These are phyloP conservation scores for Pseudogymnoascus sp. DNA, from an alignment of 2,329 filamentous ascomycete species.

Conservation along the genomic window DNA sequence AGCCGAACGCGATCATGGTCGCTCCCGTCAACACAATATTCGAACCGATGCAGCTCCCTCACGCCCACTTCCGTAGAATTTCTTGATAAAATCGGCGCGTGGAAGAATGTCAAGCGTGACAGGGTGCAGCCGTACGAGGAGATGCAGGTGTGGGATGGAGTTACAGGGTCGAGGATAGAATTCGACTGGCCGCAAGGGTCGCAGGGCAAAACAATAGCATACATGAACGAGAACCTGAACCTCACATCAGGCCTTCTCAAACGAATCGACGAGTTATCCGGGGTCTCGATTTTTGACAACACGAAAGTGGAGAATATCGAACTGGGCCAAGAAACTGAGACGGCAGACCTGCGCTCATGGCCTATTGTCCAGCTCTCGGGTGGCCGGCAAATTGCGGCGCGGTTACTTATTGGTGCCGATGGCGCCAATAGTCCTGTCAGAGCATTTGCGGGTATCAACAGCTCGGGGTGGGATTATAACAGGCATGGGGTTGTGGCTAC, in stretches of 20 bases:
- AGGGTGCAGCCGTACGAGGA: slow-evolving; percentile 84
- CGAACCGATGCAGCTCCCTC: slow-evolving; percentile 91
- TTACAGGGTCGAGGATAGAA: slow-evolving; percentile 77
- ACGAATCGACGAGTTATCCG: slow-evolving; percentile 61
- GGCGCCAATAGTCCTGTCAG: slow-evolving; percentile 92
- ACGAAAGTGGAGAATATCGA: slow-evolving; percentile 73
- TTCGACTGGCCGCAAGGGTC: slow-evolving; percentile 63
- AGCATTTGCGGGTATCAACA: slow-evolving; percentile 76
- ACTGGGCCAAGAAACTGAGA: slow-evolving; percentile 60
- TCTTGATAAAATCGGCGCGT: slow-evolving; percentile 75
- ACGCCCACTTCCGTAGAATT: slow-evolving; percentile 83
- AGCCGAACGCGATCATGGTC: slow-evolving; percentile 58
- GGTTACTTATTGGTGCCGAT: slow-evolving; percentile 85
- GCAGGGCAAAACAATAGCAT: slow-evolving; percentile 65
- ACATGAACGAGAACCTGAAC: slow-evolving; percentile 95
- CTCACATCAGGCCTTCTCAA: slow-evolving; percentile 70
- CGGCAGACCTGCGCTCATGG: slow-evolving; percentile 76
- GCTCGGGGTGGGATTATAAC: slow-evolving; percentile 86
- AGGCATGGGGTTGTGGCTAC: slow-evolving; percentile 89
- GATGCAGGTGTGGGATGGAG: slow-evolving; percentile 98
- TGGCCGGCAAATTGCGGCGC: slow-evolving; percentile 60
- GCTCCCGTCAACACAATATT: slow-evolving; percentile 62
- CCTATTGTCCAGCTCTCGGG: slow-evolving; percentile 68
- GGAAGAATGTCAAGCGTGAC: slow-evolving; percentile 63
- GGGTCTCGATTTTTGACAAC: slow-evolving; percentile 64